phyloP scores from a whole-genome alignment of 2,329 filamentous ascomycete species.

The Fonsecaea multimorphosa region DNA sequence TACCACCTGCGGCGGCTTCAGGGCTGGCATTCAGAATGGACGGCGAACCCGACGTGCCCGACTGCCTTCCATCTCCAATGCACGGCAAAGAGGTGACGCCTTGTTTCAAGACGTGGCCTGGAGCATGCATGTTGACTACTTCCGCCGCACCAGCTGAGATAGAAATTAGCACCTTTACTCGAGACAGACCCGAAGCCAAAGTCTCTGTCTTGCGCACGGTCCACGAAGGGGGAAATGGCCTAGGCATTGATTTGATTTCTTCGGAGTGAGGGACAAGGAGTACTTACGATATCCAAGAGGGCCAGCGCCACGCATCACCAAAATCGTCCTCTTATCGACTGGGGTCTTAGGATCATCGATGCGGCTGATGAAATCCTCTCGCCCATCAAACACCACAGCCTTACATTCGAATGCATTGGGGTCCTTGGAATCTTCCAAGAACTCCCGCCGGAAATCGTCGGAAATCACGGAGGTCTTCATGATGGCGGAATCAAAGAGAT shows the following conservation, averaged over 20 bases:
- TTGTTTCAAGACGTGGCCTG: slow-evolving; percentile 52
- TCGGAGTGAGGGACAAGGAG: background rate
- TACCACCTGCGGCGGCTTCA: slow-evolving; percentile 62
- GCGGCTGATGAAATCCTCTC: slow-evolving; percentile 55
- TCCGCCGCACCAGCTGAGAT: slow-evolving; percentile 52
- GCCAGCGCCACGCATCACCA: slow-evolving; percentile 58
- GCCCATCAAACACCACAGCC: slow-evolving; percentile 59
- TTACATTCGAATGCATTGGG: slow-evolving; percentile 57
- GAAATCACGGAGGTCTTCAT: slow-evolving; percentile 62
- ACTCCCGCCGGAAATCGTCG: slow-evolving; percentile 52
- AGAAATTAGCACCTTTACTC: background rate
- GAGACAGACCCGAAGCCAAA: background rate
- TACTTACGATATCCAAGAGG: slow-evolving; percentile 53
- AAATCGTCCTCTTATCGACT: slow-evolving; percentile 53
- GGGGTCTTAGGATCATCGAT: slow-evolving; percentile 50
- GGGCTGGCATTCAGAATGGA: slow-evolving; percentile 64
- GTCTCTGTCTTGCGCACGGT: background rate
- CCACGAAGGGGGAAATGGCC: background rate
- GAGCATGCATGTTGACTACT: slow-evolving; percentile 61
- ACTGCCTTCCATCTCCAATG: slow-evolving; percentile 63
- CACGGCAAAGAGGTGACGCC: slow-evolving; percentile 57
- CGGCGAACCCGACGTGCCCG: slow-evolving; percentile 61
- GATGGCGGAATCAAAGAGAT: slow-evolving; percentile 59
- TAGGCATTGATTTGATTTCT: background rate
- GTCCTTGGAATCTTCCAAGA: slow-evolving; percentile 54